phyloP scores from a whole-genome alignment of 73 alveolate species.

The Urostyla sp. region DNA sequence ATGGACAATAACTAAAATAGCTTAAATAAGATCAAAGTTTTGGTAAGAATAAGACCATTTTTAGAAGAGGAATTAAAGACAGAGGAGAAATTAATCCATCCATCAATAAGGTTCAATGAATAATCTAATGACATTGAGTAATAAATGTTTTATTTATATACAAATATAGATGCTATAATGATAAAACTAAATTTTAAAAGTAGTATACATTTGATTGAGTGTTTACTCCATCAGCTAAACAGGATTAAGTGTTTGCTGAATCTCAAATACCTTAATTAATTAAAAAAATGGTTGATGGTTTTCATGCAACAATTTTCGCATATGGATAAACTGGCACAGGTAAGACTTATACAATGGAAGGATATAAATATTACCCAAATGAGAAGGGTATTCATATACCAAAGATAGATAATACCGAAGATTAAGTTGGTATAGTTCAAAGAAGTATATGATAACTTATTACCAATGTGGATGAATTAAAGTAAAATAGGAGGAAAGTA shows the following conservation, averaged over 20 bases:
- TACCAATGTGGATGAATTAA: slow-evolving; percentile 5
- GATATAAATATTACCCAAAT: slow-evolving; percentile 17
- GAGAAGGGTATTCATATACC: slow-evolving; percentile 30
- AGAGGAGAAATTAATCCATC: neutral
- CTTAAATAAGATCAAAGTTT: slow-evolving; percentile 2
- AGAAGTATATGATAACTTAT: neutral
- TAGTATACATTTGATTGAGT: slow-evolving; percentile 11
- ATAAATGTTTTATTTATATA: neutral
- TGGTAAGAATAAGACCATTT: slow-evolving; percentile 28
- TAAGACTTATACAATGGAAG: slow-evolving; percentile 40
- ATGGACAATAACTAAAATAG: neutral
- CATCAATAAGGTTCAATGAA: neutral
- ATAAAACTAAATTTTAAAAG: neutral
- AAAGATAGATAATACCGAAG: slow-evolving; percentile 6
- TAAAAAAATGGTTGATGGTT: slow-evolving; percentile 19
- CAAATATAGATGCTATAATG: neutral
- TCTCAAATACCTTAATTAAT: slow-evolving; percentile 15
- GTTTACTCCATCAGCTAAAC: neutral
- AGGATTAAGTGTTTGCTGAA: slow-evolving; percentile 15
- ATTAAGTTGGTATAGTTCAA: neutral
- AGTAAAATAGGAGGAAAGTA: neutral
- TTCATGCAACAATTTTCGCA: slow-evolving; percentile 30
- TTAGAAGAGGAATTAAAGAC: slow-evolving; percentile 17
- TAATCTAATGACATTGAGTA: slow-evolving; percentile 22
- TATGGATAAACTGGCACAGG: slow-evolving; percentile 48